Evolutionary conservation across 257 asterid genomes (phyloP).

Genomic region (Jasminum sambac): DNA sequence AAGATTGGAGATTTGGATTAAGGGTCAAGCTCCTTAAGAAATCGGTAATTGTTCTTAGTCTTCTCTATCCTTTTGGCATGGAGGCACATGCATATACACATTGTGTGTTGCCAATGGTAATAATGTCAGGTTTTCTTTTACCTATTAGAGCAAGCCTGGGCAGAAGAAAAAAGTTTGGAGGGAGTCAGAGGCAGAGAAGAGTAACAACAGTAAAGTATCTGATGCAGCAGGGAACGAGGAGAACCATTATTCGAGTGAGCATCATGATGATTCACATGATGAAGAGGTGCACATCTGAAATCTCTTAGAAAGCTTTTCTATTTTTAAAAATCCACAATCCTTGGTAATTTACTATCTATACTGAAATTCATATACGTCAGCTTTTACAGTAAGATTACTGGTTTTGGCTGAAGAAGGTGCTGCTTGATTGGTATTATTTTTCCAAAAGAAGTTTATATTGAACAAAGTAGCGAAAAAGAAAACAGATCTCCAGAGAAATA

Average conservation of each 20-base stretch:
- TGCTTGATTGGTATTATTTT: not conserved
- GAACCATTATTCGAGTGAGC: constrained; percentile 53
- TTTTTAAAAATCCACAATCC: not conserved
- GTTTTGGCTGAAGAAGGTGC: not conserved
- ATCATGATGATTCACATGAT: constrained; percentile 66
- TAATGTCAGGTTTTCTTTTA: constrained; percentile 11
- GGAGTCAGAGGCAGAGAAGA: constrained; percentile 64
- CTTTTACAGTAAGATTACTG: not conserved
- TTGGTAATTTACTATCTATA: not conserved
- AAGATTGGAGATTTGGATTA: constrained; percentile 96
- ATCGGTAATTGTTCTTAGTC: constrained; percentile 45
- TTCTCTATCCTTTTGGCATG: constrained; percentile 9
- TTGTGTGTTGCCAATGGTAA: constrained; percentile 7
- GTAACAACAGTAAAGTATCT: constrained; percentile 39
- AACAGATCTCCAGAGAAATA: no score
- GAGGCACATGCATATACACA: not conserved
- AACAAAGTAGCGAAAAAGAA: no score
- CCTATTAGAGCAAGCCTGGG: constrained; percentile 56
- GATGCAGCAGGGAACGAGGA: constrained; percentile 60
- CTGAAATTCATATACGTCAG: not conserved
- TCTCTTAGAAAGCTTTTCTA: not conserved
- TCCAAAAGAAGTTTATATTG: not conserved
- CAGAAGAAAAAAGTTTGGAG: constrained; percentile 69
- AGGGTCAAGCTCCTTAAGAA: constrained; percentile 89
- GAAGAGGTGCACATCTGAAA: constrained; percentile 61